Evolutionary conservation across 2,329 filamentous ascomycete species (phyloP).

Genomic region (Zymoseptoria ardabiliae): DNA sequence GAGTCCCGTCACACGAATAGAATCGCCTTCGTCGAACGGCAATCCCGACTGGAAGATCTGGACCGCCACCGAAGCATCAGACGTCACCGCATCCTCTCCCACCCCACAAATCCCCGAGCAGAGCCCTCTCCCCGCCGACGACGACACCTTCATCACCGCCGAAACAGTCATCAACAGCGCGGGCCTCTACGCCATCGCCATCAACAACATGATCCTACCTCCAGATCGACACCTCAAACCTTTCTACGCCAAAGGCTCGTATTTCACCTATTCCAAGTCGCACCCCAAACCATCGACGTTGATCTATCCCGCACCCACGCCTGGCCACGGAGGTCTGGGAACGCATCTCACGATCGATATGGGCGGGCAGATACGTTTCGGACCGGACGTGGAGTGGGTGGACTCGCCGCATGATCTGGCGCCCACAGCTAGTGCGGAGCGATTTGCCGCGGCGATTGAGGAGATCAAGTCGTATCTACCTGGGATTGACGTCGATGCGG

Average conservation of each 20-base stretch:
- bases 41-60: constrained; percentile 63
- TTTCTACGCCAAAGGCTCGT: constrained; percentile 89
- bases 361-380: constrained; percentile 76
- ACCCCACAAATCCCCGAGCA: constrained; percentile 19
- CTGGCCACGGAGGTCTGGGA: constrained; percentile 75
- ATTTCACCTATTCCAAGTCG: constrained; percentile 73
- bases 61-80: constrained; percentile 28
- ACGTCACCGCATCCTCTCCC: constrained; percentile 16
- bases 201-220: constrained; percentile 77
- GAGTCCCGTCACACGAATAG: constrained; percentile 56
- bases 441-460: constrained; percentile 59
- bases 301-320: constrained; percentile 78
- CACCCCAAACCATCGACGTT: constrained; percentile 62
- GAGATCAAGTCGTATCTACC: constrained; percentile 79
- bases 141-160: constrained; percentile 52
- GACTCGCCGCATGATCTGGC: constrained; percentile 59
- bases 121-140: constrained; percentile 34
- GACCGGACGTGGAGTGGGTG: constrained; percentile 93
- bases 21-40: constrained; percentile 41
- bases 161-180: constrained; percentile 80
- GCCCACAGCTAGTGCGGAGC: constrained; percentile 50
- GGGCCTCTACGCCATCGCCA: constrained; percentile 65
- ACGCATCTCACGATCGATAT: constrained; percentile 92
- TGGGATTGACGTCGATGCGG: constrained; percentile 54
- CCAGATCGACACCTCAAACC: constrained; percentile 48